Percentiles rank a stretch among this genome's conserved stretches.
Evolutionary conservation across 108 stramenopile species (phyloP).

Genomic region (Cyclostephanos invisitatus): DNA sequence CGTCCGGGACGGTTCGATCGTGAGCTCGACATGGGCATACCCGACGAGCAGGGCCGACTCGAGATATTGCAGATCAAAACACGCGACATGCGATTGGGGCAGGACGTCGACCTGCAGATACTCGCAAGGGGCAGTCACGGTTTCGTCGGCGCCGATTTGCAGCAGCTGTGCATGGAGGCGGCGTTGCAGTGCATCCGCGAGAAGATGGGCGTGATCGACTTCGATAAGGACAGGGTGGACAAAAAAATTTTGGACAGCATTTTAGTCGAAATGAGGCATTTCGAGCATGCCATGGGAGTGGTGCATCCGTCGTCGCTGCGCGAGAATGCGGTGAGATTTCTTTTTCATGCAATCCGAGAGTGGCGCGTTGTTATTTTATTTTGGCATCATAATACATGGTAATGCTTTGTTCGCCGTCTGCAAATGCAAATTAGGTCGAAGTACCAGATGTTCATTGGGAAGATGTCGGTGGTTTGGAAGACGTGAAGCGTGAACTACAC

Average conservation of each 20-base stretch:
- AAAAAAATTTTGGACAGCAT: conserved; percentile 79
- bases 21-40: conserved; percentile 97
- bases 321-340: conserved; percentile 88
- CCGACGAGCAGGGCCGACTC: conserved; percentile 96
- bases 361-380: conserved; percentile 6
- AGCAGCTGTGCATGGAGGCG: conserved; percentile 95
- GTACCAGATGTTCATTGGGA: conserved; percentile 97
- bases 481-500: conserved; percentile 98
- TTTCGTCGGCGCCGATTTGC: conserved; percentile 97
- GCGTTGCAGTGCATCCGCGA: conserved; percentile 94
- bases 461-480: conserved; percentile 98
- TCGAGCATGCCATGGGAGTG: conserved; percentile 85
- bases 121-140: conserved; percentile 97
- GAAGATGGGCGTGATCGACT: conserved; percentile 83
- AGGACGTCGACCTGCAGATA: conserved; percentile 86
- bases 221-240: conserved; percentile 81
- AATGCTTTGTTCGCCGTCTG: too few species aligned
- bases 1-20: conserved; percentile 98
- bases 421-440: conserved; percentile 46
- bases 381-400: conserved; percentile 3
- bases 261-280: conserved; percentile 89
- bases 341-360: conserved; percentile 9
- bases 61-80: conserved; percentile 98
- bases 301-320: conserved; percentile 92
- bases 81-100: conserved; percentile 87